Evolutionary conservation across 1,284 basidiomycete species (phyloP), one percentile per base, ranked within the genome.

Genomic region (Pascua sp.): DNA sequence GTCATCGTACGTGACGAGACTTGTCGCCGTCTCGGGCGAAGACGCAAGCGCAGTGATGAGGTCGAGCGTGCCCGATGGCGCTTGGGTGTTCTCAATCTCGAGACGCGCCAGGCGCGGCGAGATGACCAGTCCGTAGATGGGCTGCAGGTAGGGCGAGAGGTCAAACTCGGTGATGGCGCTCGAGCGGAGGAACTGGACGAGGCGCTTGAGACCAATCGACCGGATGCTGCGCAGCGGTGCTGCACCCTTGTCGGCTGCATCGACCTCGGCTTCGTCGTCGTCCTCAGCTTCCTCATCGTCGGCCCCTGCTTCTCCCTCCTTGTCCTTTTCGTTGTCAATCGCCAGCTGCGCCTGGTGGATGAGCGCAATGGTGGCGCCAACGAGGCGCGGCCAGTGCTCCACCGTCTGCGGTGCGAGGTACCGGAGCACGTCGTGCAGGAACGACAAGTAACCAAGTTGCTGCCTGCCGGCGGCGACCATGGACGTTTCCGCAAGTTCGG

Each of bases 21-120:
- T 85, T 5, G 70, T 70, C 11, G 84, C 81, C 56, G 86, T 84
- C 11, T 86, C 81, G 1, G 79, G 78, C 32, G 83, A 81, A 10
- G 80, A 72, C 0, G 90, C 85, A 87, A 95, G 96, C 4, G 84
- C 80, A 59, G 86, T 83, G 73, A 98, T 89, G 1, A 98, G 81
- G 40, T 96, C 91, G 43, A 98, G 80, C 36, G 97, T 80, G 0
- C 91, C 87, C 0, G 93, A 95, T 0, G 94, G 92, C 0, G 90
- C 84, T 76, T 98, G 95, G 0, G 89, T 91, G 68, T 94, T 97
- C 76, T 98, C 95, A 48, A 80, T 80, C 56, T 89, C 86, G 18
- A 98, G 81, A 5, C 80, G 77, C 0, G 84, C 79, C 32, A 98
- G 80, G 16, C 94, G 88, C 0, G 94, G 93, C 0, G 87, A 86